Percentiles rank a stretch among this genome's conserved stretches.
Conservation (phyloP, 106 monocot genomes). For the Dendrobium nobile region DNA sequence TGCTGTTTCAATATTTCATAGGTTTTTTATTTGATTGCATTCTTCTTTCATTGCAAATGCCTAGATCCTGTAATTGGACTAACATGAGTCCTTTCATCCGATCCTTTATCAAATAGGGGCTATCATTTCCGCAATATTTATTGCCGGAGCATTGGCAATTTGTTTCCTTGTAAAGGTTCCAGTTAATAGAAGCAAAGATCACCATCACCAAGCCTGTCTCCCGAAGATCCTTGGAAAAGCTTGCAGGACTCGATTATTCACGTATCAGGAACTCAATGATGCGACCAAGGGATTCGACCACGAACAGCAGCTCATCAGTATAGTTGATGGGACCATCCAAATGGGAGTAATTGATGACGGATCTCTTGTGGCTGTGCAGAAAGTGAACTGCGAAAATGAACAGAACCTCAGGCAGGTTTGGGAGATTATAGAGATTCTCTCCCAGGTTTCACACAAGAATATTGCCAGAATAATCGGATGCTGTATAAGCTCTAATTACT, state of each 20-base stretch:
- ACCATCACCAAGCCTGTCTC: slow-evolving; percentile 35
- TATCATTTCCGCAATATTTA: slow-evolving; percentile 36
- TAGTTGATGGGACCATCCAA: slow-evolving; percentile 36
- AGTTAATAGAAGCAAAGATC: slow-evolving; percentile 21
- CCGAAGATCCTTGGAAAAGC: slow-evolving; percentile 39
- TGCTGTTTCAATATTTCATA: neutral
- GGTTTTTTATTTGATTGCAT: neutral
- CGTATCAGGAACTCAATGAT: slow-evolving; percentile 72
- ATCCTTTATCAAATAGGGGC: slow-evolving; percentile 28
- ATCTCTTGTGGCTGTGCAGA: slow-evolving; percentile 60
- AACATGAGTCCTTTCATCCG: neutral
- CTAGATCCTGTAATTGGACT: neutral
- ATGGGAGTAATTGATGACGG: slow-evolving; percentile 60
- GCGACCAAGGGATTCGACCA: slow-evolving; percentile 70
- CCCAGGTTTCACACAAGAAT: slow-evolving; percentile 55
- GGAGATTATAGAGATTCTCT: slow-evolving; percentile 41
- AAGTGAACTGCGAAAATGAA: slow-evolving; percentile 35
- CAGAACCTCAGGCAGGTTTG: slow-evolving; percentile 32
- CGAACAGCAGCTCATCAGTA: slow-evolving; percentile 27
- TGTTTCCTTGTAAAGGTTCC: slow-evolving; percentile 39
- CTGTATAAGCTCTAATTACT: slow-evolving; percentile 34
- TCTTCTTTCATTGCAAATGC: neutral
- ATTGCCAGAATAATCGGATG: slow-evolving; percentile 63
- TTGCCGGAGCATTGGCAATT: slow-evolving; percentile 29
- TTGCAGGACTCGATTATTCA: slow-evolving; percentile 38